phyloP scores from a whole-genome alignment of 257 asterid genomes.

The Linaria vulgaris region DNA sequence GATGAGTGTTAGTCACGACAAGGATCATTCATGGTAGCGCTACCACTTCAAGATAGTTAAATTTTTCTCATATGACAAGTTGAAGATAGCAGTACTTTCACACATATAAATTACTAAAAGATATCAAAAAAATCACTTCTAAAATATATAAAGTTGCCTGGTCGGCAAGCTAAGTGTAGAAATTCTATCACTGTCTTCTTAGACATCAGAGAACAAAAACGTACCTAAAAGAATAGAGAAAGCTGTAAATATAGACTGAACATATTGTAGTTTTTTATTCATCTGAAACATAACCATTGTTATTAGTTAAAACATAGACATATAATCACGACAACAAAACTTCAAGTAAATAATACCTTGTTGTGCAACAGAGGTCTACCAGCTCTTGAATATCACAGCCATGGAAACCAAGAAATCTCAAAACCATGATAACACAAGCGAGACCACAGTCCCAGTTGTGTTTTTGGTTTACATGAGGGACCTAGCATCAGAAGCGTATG shows the following conservation, averaged over 20 bases:
- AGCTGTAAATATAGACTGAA: conserved; percentile 1
- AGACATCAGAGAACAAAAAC: too few relatives aligned
- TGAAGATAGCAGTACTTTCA: not conserved
- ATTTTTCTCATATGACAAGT: too few relatives aligned
- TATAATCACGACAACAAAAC: not conserved
- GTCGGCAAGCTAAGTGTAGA: not conserved
- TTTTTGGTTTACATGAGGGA: conserved; percentile 83
- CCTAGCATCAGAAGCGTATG: conserved; percentile 41
- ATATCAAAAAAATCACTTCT: not conserved
- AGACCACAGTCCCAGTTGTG: conserved; percentile 94
- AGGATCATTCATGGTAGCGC: not conserved
- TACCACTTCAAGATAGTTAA: too few relatives aligned
- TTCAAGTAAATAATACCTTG: conserved; percentile 48
- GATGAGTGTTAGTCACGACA: not conserved
- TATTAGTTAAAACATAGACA: not conserved
- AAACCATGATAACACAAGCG: conserved; percentile 89
- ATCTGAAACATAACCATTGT: not conserved
- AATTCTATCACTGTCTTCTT: not conserved
- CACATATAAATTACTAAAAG: conserved; percentile 7
- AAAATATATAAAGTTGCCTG: not conserved
- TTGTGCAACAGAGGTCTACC: conserved; percentile 66
- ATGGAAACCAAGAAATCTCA: conserved; percentile 60
- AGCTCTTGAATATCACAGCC: conserved; percentile 54
- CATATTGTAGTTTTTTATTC: too few relatives aligned
- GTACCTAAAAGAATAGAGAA: not conserved